Base-by-base conservation (phyloP, 2,329 filamentous ascomycete species). In the Coleophoma cylindrospora region DNA sequence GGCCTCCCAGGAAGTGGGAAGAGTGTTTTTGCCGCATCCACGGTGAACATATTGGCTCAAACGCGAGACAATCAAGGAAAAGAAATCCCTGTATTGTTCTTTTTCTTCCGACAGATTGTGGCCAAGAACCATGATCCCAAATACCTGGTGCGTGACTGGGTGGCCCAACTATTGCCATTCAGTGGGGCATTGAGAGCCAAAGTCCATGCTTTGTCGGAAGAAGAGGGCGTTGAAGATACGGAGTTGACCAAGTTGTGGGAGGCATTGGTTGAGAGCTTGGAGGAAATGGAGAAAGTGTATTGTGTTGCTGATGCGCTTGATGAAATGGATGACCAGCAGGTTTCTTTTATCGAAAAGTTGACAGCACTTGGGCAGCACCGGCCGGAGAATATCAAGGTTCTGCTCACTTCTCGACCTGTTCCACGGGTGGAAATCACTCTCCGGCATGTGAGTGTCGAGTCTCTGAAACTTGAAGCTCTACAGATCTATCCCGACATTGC, bases 291-390 rank as follows among this genome's bases (percentile, higher is more conserved):
- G 19, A 19, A 50, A 33, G 68, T 64, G 0, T 75, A 69, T 47
- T 70, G 75, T 4, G 73, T 76, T 46, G 72, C 76, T 55, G 74
- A 76, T 66, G 70, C 73, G 27, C 34, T 59, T 14, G 68, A 63
- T 2, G 56, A 57, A 44, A 45, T 49, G 47, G 45, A 44, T 27
- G 17, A 9, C n/a, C 69, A 1, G 55, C 43, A 38, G 10, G 45
- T 48, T 45, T n/a, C 34, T 21, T 52, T 56, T 38, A 34, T 56
- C 9, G 22, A 38, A 40, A 40, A 48, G 17, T 46, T 56, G 22
- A 54, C 52, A 15, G 34, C 17, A 19, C 34, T 56, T 13, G 49
- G 48, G 11, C 47, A 33, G 9, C 53, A 52, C 40, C 43, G 50
- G 19, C 49, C 53, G 37, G 34, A 48, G 8, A 17, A 36, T 9